Base-by-base conservation (phyloP, 2,329 filamentous ascomycete species). In the Aurifilum marmelostoma region DNA sequence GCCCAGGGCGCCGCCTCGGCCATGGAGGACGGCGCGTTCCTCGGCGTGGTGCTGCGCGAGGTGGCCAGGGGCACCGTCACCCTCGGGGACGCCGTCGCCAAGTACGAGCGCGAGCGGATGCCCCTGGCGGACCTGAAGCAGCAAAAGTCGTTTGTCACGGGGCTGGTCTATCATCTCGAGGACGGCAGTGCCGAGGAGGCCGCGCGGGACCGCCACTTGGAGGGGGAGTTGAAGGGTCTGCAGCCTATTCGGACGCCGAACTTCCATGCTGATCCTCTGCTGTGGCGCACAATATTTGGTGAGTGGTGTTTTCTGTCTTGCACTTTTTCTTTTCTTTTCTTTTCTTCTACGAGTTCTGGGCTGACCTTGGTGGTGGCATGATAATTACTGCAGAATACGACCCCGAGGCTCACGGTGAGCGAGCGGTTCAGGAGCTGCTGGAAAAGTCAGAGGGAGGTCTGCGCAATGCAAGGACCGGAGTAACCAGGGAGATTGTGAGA, bases 1-100 rank as follows among this genome's bases (percentile, higher is more conserved):
- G 80, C 80, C 4, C 81, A 83, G 73, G 80, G 81, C 9, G 80
- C 80, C 21, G 80, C 80, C n/a, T 82, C 79, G 9, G 77, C 77
- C 1, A 82, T 82, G 78, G 80, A 83, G 73, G 80, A 83, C 73
- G 81, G 79, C 12, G 77, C 77, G 3, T 81, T 81, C 68, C 76
- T 83, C 0, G 81, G 76, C 6, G 72, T 75, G 16, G 79, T 79
- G 66, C 73, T 83, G 32, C 74, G 72, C 5, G 73, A 76, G 50
- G 80, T 81, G 6, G 73, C 80, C 2, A 66, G 76, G 29, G 78
- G 78, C 24, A 73, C 72, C 16, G 69, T 83, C 5, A 74, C 67
- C 24, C 69, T 82, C 5, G 43, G 71, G 8, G 76, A 80, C 39
- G 81, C 80, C 5, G 72, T 82, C 11, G 24, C 56, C 27, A 61